These are phyloP conservation scores for Rusavskia elegans DNA, from an alignment of 495 filamentous ascomycete species.

Conservation along the genomic window DNA sequence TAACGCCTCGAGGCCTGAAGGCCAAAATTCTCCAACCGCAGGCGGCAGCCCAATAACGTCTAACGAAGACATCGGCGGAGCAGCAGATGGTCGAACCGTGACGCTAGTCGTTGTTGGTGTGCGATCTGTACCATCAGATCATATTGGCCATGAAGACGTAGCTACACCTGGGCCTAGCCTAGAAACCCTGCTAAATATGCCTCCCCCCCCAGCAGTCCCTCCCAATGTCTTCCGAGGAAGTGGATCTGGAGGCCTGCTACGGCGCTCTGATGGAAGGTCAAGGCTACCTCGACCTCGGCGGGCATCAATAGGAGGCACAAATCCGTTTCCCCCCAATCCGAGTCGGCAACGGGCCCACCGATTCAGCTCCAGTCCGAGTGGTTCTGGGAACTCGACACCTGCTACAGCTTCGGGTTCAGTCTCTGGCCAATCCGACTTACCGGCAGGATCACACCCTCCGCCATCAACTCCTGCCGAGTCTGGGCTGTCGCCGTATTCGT, in stretches of 20 bases:
- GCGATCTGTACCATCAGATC: slow-evolving; percentile 45
- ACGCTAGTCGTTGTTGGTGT: slow-evolving; percentile 61
- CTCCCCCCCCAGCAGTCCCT: slow-evolving; percentile 31
- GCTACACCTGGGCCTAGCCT: slow-evolving; percentile 27
- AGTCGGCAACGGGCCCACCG: slow-evolving; percentile 34
- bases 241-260: slow-evolving; percentile 19
- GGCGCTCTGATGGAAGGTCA: slow-evolving; percentile 28
- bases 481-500: slow-evolving; percentile 39
- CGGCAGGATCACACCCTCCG: slow-evolving; percentile 47
- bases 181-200: slow-evolving; percentile 33
- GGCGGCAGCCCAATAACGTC: slow-evolving; percentile 14
- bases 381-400: slow-evolving; percentile 1
- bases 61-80: slow-evolving; percentile 29
- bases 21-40: slow-evolving; percentile 3
- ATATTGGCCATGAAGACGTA: slow-evolving; percentile 28
- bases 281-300: slow-evolving; percentile 36
- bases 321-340: slow-evolving; percentile 24
- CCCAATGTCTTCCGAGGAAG: slow-evolving; percentile 34
- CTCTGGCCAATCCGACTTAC: slow-evolving; percentile 35
- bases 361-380: slow-evolving; percentile 11
- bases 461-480: slow-evolving; percentile 55
- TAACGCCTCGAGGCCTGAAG: neutral
- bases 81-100: slow-evolving; percentile 43
- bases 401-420: slow-evolving; percentile 18
- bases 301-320: slow-evolving; percentile 31